These are phyloP conservation scores for Trichoderma koningii DNA, from an alignment of 2,329 filamentous ascomycete species.

Conservation along the genomic window DNA sequence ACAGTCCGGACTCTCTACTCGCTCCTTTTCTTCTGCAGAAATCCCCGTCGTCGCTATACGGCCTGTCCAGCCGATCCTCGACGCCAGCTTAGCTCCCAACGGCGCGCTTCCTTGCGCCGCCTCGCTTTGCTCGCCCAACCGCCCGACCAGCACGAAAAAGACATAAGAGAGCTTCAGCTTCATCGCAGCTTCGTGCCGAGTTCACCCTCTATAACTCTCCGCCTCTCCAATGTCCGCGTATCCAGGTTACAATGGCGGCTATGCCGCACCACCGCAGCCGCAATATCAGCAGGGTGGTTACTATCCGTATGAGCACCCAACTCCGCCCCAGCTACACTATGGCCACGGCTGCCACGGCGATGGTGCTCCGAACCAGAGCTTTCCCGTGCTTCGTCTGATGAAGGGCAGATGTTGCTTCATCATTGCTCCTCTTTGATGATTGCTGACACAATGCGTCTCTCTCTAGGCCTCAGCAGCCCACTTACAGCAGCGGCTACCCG, in stretches of 20 bases:
- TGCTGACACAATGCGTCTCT: neutral
- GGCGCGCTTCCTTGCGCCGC: conserved; percentile 24
- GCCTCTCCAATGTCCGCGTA: conserved; percentile 25
- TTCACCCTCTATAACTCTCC: neutral
- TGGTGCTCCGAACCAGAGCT: neutral
- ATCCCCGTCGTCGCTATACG: conserved; percentile 2
- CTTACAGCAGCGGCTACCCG: conserved; percentile 51
- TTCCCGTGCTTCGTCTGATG: neutral
- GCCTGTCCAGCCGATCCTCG: conserved; percentile 1
- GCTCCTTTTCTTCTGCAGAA: neutral
- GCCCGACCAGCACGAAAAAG: neutral
- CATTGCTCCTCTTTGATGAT: neutral
- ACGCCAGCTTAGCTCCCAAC: conserved; percentile 6
- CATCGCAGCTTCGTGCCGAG: conserved; percentile 6
- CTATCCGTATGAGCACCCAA: conserved; percentile 52
- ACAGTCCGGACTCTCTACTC: neutral
- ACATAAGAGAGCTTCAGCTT: neutral
- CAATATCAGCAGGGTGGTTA: conserved; percentile 45
- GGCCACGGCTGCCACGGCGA: neutral
- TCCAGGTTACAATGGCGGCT: conserved; percentile 24
- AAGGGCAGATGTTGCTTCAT: neutral
- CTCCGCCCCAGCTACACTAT: conserved; percentile 32
- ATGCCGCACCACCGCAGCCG: conserved; percentile 26
- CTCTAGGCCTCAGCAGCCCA: conserved; percentile 42
- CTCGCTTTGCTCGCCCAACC: conserved; percentile 8